A percentile compares a stretch with the other conserved stretches of the same genome.
Evolutionary conservation across 2,329 filamentous ascomycete genomes (phyloP).

Genomic region (Clonostachys sp.): DNA sequence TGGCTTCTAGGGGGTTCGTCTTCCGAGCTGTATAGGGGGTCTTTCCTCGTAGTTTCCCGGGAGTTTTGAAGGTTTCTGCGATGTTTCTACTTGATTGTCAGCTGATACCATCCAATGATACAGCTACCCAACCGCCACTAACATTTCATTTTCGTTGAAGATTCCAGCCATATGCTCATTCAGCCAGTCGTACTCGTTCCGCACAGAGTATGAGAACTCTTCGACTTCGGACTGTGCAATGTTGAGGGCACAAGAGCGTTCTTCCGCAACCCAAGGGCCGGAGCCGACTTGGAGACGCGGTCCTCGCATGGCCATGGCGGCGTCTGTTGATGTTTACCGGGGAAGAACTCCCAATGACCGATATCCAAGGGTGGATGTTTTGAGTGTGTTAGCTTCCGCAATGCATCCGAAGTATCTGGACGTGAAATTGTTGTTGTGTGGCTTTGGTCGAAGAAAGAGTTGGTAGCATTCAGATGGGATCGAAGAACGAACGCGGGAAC

Average conservation of each 20-base stretch:
- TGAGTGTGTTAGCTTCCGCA: background rate
- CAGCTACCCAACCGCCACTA: conserved; percentile 15
- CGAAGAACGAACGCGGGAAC: conserved; percentile 8
- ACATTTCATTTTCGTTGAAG: conserved; percentile 84
- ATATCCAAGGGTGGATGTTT: background rate
- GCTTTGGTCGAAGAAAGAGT: background rate
- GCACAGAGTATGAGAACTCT: conserved; percentile 87
- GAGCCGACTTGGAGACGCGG: conserved; percentile 72
- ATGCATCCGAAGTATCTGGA: background rate
- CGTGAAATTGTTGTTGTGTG: background rate
- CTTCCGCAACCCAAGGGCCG: conserved; percentile 77
- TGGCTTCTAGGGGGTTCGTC: conserved; percentile 47
- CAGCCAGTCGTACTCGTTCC: conserved; percentile 95
- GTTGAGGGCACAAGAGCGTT: conserved; percentile 72
- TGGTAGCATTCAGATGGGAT: conserved; percentile 4
- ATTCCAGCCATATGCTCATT: conserved; percentile 98
- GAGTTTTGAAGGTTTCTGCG: conserved; percentile 93
- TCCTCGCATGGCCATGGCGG: conserved; percentile 41
- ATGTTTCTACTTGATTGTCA: conserved; percentile 62
- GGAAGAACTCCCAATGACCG: background rate
- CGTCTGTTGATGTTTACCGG: conserved; percentile 9
- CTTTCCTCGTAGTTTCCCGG: conserved; percentile 77
- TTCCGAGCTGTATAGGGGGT: conserved; percentile 71
- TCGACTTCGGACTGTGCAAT: conserved; percentile 80
- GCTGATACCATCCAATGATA: conserved; percentile 7